Conservation (phyloP, 2,329 filamentous ascomycete genomes). For the Xylaria polymorpha region DNA sequence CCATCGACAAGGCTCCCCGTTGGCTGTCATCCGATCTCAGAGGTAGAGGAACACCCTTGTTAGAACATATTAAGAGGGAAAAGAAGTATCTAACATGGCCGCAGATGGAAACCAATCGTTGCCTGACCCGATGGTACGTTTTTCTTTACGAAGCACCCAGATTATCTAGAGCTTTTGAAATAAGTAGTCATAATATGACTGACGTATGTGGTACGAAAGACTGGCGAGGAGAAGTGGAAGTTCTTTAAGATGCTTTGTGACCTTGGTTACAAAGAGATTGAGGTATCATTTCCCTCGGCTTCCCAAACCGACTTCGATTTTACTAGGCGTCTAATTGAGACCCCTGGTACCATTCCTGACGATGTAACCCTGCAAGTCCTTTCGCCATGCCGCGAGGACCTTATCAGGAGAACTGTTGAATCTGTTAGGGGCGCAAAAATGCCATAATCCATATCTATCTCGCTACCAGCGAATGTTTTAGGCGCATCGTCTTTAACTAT, state of each 20-base stretch:
- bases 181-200: too few species aligned
- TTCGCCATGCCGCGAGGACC: conserved; percentile 89
- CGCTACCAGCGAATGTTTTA: conserved; percentile 95
- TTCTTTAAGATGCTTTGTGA: conserved; percentile 96
- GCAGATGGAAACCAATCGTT: conserved; percentile 91
- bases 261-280: conserved; percentile 97
- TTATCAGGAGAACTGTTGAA: conserved; percentile 90
- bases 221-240: conserved; percentile 88
- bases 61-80: conserved; percentile 63
- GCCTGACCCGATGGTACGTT: conserved; percentile 86
- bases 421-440: conserved; percentile 88
- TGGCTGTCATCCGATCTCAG: conserved; percentile 78
- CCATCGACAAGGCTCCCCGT: conserved; percentile 83
- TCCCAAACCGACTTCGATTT: conserved; percentile 98
- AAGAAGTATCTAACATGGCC: not conserved
- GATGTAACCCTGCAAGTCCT: conserved; percentile 94
- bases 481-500: conserved; percentile 89
- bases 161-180: too few species aligned
- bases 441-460: conserved; percentile 96
- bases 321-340: conserved; percentile 85
- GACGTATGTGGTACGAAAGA: too few species aligned
- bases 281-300: conserved; percentile 94
- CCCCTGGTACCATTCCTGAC: conserved; percentile 83
- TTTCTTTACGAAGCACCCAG: too few species aligned
- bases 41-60: conserved; percentile 73